Evolutionary conservation across 345 rosid species (phyloP).

Genomic region (Nasturtium officinale): DNA sequence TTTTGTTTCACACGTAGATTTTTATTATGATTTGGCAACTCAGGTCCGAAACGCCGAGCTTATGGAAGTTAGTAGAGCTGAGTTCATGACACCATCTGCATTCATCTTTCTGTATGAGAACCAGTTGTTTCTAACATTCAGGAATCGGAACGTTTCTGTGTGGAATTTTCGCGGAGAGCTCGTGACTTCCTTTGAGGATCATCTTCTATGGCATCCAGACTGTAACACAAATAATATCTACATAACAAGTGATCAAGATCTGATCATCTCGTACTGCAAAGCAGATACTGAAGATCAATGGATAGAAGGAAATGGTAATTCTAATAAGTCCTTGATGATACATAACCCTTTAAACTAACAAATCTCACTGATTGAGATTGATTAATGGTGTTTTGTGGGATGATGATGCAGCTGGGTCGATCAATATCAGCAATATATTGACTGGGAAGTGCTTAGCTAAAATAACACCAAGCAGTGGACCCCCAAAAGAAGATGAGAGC

Average conservation of each 20-base stretch:
- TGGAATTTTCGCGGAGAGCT: slow-evolving; percentile 98
- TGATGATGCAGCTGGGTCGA: slow-evolving; percentile 69
- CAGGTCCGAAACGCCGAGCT: slow-evolving; percentile 80
- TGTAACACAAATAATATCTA: slow-evolving; percentile 96
- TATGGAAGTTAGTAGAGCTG: slow-evolving; percentile 79
- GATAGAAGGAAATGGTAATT: slow-evolving; percentile 83
- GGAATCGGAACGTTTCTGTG: slow-evolving; percentile 81
- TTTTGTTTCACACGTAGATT: not conserved
- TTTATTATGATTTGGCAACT: not conserved
- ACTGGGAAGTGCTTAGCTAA: slow-evolving; percentile 96
- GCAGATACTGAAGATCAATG: slow-evolving; percentile 89
- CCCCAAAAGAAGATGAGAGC: slow-evolving; percentile 54
- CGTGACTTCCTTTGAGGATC: slow-evolving; percentile 97
- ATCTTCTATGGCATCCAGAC: slow-evolving; percentile 93
- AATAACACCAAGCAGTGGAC: slow-evolving; percentile 64
- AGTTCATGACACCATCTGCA: slow-evolving; percentile 96
- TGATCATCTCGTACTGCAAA: slow-evolving; percentile 96
- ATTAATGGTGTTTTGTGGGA: not conserved
- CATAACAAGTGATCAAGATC: slow-evolving; percentile 97
- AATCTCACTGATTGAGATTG: slow-evolving; percentile 2
- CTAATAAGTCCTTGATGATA: slow-evolving; percentile 5
- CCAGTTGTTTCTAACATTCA: slow-evolving; percentile 90
- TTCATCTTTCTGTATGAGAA: slow-evolving; percentile 93
- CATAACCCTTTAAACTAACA: not conserved
- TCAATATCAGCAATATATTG: slow-evolving; percentile 88